These are phyloP conservation scores for Tetrahymena elliotti DNA, from an alignment of 73 alveolate genomes.

Conservation along the genomic window DNA sequence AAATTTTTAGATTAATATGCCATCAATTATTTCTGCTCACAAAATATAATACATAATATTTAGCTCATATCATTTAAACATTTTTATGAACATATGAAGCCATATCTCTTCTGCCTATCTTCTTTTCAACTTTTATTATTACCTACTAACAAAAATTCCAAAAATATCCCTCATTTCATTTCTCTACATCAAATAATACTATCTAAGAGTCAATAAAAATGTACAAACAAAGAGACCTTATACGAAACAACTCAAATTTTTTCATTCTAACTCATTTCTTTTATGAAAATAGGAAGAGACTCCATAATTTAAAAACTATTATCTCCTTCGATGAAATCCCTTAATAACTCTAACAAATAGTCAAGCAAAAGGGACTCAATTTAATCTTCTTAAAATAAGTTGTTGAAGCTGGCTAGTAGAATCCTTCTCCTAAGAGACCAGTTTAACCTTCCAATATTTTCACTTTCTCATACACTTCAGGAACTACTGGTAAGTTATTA, in stretches of 20 bases:
- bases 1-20: not conserved
- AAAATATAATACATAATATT: not conserved
- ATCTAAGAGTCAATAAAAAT: not conserved
- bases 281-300: not conserved
- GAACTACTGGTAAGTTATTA: slow-evolving; percentile 83
- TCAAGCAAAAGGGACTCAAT: not conserved
- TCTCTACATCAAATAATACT: not conserved
- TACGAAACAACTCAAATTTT: not conserved
- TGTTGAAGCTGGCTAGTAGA: slow-evolving; percentile 1
- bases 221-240: not conserved
- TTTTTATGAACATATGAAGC: not conserved
- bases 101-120: not conserved
- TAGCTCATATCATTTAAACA: not conserved
- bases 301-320: slow-evolving; percentile 3
- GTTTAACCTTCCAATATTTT: slow-evolving; percentile 43
- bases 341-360: not conserved
- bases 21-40: not conserved
- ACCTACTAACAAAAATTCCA: not conserved
- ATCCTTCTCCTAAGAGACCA: not conserved
- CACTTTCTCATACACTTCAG: slow-evolving; percentile 93
- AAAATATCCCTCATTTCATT: not conserved
- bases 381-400: not conserved
- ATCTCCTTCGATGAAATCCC: slow-evolving; percentile 6
- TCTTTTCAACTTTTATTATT: not conserved
- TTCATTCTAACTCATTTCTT: not conserved